phyloP scores from a whole-genome alignment of 108 stramenopile species.

The Conticribra guillardii region DNA sequence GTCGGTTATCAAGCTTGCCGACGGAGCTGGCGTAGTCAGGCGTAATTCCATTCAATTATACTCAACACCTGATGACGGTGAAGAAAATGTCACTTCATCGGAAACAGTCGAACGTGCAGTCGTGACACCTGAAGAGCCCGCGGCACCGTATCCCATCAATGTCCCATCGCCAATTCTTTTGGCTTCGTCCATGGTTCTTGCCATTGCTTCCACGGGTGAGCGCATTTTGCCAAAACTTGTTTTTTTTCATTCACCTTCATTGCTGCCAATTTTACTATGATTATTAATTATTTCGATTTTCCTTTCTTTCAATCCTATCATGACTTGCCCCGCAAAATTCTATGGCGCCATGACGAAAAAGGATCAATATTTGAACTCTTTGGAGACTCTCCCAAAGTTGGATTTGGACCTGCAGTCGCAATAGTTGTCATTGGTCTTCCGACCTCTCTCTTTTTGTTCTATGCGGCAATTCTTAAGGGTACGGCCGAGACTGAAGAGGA shows the following conservation, averaged over 20 bases:
- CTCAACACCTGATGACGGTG: background rate
- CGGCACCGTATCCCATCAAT: conserved; percentile 62
- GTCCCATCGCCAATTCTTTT: conserved; percentile 78
- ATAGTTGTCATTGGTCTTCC: conserved; percentile 67
- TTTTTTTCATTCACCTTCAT: conserved; percentile 5
- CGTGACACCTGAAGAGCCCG: background rate
- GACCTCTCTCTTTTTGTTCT: conserved; percentile 66
- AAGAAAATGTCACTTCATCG: background rate
- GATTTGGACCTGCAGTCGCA: conserved; percentile 55
- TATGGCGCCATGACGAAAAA: too few relatives aligned
- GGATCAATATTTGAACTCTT: conserved; percentile 78
- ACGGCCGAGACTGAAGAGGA: conserved; percentile 86
- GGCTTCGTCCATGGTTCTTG: conserved; percentile 79
- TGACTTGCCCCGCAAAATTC: too few relatives aligned
- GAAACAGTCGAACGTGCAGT: background rate
- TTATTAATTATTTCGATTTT: too few relatives aligned
- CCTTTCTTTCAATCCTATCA: too few relatives aligned
- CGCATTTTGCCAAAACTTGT: conserved; percentile 1
- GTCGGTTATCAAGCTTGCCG: too few relatives aligned
- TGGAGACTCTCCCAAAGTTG: conserved; percentile 47
- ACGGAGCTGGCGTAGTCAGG: too few relatives aligned
- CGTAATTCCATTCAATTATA: background rate
- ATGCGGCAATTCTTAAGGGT: conserved; percentile 79
- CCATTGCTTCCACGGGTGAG: conserved; percentile 72
- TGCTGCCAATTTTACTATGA: background rate